A percentile compares a stretch with the other conserved stretches of the same genome.
phyloP scores from a whole-genome alignment of 2,329 filamentous ascomycete species.

The Domatiomyces globalis region DNA sequence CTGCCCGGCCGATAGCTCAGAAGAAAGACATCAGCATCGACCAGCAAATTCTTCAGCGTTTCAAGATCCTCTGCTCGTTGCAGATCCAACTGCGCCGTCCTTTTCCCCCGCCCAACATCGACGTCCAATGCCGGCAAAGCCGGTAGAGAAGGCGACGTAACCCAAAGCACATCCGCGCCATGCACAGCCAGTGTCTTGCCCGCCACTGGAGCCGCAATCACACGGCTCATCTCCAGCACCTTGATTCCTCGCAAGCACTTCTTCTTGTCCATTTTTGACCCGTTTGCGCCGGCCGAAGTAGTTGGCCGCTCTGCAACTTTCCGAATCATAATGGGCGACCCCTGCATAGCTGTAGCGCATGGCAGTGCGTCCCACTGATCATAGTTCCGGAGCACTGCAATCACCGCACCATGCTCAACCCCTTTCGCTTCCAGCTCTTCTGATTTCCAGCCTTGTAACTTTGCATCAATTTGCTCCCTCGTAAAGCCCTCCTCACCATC shows the following conservation, averaged over 20 bases:
- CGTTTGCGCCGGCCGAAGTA: constrained; percentile 32
- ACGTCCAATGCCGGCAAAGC: constrained; percentile 24
- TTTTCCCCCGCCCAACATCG: constrained; percentile 26
- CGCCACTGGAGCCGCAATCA: constrained; percentile 30
- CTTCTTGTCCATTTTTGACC: constrained; percentile 33
- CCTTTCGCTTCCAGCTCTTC: too few relatives aligned
- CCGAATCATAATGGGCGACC: too few relatives aligned
- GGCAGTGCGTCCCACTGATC: too few relatives aligned
- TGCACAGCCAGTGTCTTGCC: too few relatives aligned
- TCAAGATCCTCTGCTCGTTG: constrained; percentile 15
- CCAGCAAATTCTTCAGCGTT: constrained; percentile 22
- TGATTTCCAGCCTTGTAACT: too few relatives aligned
- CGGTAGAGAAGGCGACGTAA: constrained; percentile 24
- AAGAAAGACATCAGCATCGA: constrained; percentile 30
- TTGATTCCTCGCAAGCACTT: constrained; percentile 30
- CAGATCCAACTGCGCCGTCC: constrained; percentile 26
- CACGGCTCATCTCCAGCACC: constrained; percentile 26
- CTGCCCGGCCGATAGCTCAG: constrained; percentile 37
- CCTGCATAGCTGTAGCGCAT: too few relatives aligned
- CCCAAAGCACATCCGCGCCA: constrained; percentile 29
- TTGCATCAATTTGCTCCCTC: too few relatives aligned
- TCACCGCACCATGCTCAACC: too few relatives aligned
- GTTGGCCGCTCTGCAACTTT: constrained; percentile 19
- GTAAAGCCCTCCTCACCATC: too few relatives aligned
- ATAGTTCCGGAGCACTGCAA: too few relatives aligned